Evolutionary conservation across 192 early-diverging fungal species (phyloP).

Genomic region (Lobulomyces angularis): DNA sequence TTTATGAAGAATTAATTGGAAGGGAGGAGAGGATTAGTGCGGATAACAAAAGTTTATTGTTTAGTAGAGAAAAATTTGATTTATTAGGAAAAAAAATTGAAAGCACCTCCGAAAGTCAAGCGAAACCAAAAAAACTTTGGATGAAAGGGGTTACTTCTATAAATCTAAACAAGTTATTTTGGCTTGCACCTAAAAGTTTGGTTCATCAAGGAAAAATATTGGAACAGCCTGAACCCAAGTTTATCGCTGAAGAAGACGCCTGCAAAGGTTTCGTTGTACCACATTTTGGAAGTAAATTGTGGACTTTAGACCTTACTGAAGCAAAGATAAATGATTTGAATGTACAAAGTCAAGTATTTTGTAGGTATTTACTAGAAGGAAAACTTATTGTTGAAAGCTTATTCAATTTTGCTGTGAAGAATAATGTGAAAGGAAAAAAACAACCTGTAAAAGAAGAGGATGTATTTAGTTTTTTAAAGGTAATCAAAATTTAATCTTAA

Average conservation of each 20-base stretch:
- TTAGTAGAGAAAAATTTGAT: constrained; percentile 32
- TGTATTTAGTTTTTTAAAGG: constrained; percentile 17
- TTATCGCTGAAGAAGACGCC: constrained; percentile 23
- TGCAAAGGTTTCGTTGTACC: constrained; percentile 27
- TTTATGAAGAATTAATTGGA: constrained; percentile 42
- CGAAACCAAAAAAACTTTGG: constrained; percentile 28
- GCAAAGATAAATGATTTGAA: constrained; percentile 18
- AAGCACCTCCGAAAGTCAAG: background rate
- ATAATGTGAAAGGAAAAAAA: constrained; percentile 1
- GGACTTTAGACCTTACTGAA: constrained; percentile 36
- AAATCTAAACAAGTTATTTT: constrained; percentile 69
- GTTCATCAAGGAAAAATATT: constrained; percentile 61
- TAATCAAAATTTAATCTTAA: no score
- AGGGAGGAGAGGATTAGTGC: constrained; percentile 28
- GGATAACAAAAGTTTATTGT: constrained; percentile 54
- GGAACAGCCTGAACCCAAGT: constrained; percentile 63
- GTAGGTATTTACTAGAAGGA: constrained; percentile 36
- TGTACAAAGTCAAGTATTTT: constrained; percentile 25
- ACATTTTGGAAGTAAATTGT: constrained; percentile 36
- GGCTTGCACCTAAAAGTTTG: constrained; percentile 55
- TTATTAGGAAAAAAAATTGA: background rate
- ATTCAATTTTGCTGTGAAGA: constrained; percentile 6
- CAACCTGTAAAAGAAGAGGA: constrained; percentile 9
- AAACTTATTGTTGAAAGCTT: constrained; percentile 13
- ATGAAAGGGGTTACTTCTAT: constrained; percentile 66